Evolutionary conservation across 164 flowering plant species (phyloP).

Genomic region (Nelumbo lutea): DNA sequence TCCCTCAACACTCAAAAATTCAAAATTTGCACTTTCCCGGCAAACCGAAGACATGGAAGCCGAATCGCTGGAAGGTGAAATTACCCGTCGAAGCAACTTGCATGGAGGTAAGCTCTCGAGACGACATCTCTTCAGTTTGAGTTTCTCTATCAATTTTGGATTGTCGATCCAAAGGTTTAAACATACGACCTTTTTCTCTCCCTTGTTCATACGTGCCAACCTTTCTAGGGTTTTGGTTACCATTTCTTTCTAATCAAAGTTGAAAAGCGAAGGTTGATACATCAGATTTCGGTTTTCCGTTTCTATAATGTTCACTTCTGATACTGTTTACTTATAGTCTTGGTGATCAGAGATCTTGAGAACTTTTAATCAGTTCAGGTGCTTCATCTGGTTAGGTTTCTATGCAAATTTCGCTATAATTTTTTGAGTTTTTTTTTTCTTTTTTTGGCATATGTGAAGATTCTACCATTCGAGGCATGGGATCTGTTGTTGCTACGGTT

Average conservation of each 20-base stretch:
- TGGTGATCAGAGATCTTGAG: not conserved
- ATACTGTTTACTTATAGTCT: not conserved
- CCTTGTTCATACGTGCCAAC: not conserved
- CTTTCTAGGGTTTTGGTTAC: not conserved
- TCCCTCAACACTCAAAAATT: not conserved
- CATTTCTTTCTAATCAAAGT: not conserved
- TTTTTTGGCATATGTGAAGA: constrained; percentile 3
- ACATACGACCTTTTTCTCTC: not conserved
- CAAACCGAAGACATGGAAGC: constrained; percentile 6
- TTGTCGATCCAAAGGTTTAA: not conserved
- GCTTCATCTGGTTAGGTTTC: not conserved
- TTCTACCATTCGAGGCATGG: constrained; percentile 48
- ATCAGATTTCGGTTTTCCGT: not conserved
- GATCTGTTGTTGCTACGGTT: constrained; percentile 71
- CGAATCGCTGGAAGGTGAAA: not conserved
- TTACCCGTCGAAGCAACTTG: not conserved
- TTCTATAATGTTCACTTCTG: not conserved
- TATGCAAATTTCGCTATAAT: not conserved
- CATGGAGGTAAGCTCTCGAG: constrained; percentile 4
- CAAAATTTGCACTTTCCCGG: constrained; percentile 16
- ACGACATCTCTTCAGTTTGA: not conserved
- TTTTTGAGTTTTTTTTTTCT: not conserved
- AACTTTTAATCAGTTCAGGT: not conserved
- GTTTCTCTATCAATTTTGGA: not conserved
- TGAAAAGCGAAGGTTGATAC: not conserved